phyloP scores from a whole-genome alignment of 2,329 filamentous ascomycete genomes.

The Diaporthe citrichinensis region DNA sequence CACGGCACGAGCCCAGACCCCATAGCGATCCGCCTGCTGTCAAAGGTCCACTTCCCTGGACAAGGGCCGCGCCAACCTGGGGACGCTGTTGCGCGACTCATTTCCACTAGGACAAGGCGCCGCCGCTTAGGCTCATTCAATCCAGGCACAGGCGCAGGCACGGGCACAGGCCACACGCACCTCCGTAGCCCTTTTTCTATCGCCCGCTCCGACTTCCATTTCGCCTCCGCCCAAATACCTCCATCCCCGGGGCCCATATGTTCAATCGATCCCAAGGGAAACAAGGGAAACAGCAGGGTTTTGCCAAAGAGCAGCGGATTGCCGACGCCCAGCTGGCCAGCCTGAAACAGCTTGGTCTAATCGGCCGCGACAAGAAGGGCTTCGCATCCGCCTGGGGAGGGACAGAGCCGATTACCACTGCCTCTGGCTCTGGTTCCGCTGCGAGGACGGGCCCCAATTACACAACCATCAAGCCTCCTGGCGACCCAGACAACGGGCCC shows the following conservation, averaged over 20 bases:
- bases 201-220: slow-evolving; percentile 39
- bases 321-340: slow-evolving; percentile 54
- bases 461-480: slow-evolving; percentile 33
- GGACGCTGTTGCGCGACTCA: slow-evolving; percentile 40
- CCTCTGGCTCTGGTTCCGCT: slow-evolving; percentile 35
- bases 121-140: slow-evolving; percentile 36
- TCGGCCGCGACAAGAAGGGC: slow-evolving; percentile 45
- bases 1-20: slow-evolving; percentile 36
- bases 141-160: slow-evolving; percentile 27
- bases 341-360: slow-evolving; percentile 56
- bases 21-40: slow-evolving; percentile 38
- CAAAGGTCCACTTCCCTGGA: slow-evolving; percentile 37
- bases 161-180: slow-evolving; percentile 26
- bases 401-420: slow-evolving; percentile 39
- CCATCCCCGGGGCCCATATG: slow-evolving; percentile 54
- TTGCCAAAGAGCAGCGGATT: slow-evolving; percentile 55
- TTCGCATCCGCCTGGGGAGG: slow-evolving; percentile 48
- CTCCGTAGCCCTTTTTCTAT: slow-evolving; percentile 40
- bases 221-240: slow-evolving; percentile 36
- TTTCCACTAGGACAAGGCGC: slow-evolving; percentile 39
- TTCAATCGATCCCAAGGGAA: slow-evolving; percentile 61
- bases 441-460: slow-evolving; percentile 36
- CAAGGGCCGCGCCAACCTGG: slow-evolving; percentile 39
- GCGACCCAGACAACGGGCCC: slow-evolving; percentile 43
- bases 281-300: slow-evolving; percentile 54